Evolutionary conservation across 805 yeast species (phyloP).

Genomic region (Yamadazyma laniorum): DNA sequence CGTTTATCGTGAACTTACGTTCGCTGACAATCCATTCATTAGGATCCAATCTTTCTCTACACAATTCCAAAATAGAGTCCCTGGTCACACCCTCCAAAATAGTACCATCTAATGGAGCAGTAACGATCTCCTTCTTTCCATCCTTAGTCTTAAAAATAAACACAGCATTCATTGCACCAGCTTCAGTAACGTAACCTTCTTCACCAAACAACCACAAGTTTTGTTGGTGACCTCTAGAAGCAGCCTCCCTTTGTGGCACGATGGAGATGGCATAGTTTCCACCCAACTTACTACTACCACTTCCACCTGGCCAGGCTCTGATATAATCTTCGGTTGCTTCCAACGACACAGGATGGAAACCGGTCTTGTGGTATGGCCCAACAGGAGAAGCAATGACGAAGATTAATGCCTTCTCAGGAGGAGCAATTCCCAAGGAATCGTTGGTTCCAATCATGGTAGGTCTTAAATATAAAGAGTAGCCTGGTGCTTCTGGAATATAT

Average conservation of each 20-base stretch:
- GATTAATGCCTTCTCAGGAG: slow-evolving; percentile 78
- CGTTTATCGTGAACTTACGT: slow-evolving; percentile 78
- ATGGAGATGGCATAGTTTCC: slow-evolving; percentile 97
- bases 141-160: slow-evolving; percentile 77
- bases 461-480: slow-evolving; percentile 89
- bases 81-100: slow-evolving; percentile 96
- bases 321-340: slow-evolving; percentile 96
- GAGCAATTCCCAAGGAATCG: slow-evolving; percentile 80
- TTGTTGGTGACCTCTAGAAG: slow-evolving; percentile 88
- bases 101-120: slow-evolving; percentile 97
- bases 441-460: slow-evolving; percentile 96
- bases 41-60: slow-evolving; percentile 70
- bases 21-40: slow-evolving; percentile 81
- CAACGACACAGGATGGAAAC: slow-evolving; percentile 90
- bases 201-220: slow-evolving; percentile 96
- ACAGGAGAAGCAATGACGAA: slow-evolving; percentile 93
- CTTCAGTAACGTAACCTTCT: slow-evolving; percentile 85
- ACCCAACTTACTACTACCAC: slow-evolving; percentile 93
- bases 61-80: slow-evolving; percentile 76
- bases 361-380: slow-evolving; percentile 88
- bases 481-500: slow-evolving; percentile 81
- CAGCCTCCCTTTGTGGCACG: slow-evolving; percentile 87
- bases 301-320: slow-evolving; percentile 99
- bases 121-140: slow-evolving; percentile 87
- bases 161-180: slow-evolving; percentile 96